Conservation (phyloP, 2,329 filamentous ascomycete species). For the Pseudogymnoascus pannorum region DNA sequence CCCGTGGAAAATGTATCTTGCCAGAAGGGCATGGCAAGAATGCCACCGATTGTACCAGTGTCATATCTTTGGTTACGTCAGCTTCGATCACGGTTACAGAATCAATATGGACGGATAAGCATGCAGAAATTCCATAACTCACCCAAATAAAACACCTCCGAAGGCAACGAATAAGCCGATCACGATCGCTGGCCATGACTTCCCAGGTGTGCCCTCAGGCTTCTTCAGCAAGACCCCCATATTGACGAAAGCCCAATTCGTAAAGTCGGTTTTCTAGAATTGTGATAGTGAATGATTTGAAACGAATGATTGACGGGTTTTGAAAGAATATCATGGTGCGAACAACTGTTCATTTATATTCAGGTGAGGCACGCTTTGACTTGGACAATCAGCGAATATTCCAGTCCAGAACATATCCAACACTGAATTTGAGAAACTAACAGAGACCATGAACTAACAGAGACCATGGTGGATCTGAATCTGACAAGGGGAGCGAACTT, state of each 20-base stretch:
- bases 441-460: background rate
- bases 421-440: background rate
- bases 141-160: slow-evolving; percentile 37
- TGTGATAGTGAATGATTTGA: background rate
- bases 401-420: background rate
- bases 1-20: slow-evolving; percentile 51
- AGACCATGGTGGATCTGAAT: background rate
- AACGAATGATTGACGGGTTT: background rate
- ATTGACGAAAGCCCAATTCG: background rate
- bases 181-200: slow-evolving; percentile 18
- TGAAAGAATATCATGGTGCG: background rate
- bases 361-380: background rate
- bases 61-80: slow-evolving; percentile 38
- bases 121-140: background rate
- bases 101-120: slow-evolving; percentile 38
- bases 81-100: slow-evolving; percentile 22
- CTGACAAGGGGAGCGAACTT: background rate
- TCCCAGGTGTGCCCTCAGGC: slow-evolving; percentile 10
- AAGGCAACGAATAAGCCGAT: slow-evolving; percentile 52
- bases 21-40: slow-evolving; percentile 50
- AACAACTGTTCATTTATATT: background rate
- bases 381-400: background rate
- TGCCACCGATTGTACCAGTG: slow-evolving; percentile 51
- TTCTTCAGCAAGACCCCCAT: slow-evolving; percentile 11
- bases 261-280: background rate